Evolutionary conservation across 495 filamentous ascomycete genomes (phyloP), one percentile per base, ranked within the genome.

Genomic region (Parmelia sp.): DNA sequence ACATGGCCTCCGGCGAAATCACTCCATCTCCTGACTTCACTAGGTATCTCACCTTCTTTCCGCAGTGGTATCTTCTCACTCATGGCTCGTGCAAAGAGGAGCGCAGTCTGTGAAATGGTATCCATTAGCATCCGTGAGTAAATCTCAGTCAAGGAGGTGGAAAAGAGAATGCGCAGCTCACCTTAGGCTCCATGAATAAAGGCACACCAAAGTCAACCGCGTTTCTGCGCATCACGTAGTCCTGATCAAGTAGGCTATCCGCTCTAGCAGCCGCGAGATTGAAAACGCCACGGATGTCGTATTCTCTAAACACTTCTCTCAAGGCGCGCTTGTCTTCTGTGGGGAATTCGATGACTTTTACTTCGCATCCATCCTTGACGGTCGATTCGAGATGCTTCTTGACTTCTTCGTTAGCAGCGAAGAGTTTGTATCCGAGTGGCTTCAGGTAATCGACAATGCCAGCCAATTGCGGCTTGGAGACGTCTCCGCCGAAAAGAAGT

Each of bases 171-270:
- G 66, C 33, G 35, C 11, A 68, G 37, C 87, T 81, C 80, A 96
- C 93, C 89, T 94, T 95, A 27, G 94, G 93, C 78, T 98, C 94
- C 92, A 97, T 97, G 76, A 97, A 98, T 65, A 97, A 80, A 44
- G 94, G 94, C 29, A 97, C 92, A 62, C 92, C 92, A 74, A 98
- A 98, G 78, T 98, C 94, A 49, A 98, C 95, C 21, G 93, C 94
- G 72, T 98, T 96, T 70, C 95, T 86, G 68, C 94, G 86, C 94
- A 97, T 98, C 56, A 97, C 92, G 69, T 98, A 98, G 78, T 97
- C 93, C 67, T 93, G 91, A 73, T 98, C 94, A 60, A 90, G 79
- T 65, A 91, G 78, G 31, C 87, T 92, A 80, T 92, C 91, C 61
- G 84, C 94, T 68, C 93, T 81, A 63, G 82, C 85, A 73, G 86